Evolutionary conservation across 768 basidiomycete species (phyloP), one percentile per base, ranked within the genome.

Genomic region (Nevesoporus exiguus): DNA sequence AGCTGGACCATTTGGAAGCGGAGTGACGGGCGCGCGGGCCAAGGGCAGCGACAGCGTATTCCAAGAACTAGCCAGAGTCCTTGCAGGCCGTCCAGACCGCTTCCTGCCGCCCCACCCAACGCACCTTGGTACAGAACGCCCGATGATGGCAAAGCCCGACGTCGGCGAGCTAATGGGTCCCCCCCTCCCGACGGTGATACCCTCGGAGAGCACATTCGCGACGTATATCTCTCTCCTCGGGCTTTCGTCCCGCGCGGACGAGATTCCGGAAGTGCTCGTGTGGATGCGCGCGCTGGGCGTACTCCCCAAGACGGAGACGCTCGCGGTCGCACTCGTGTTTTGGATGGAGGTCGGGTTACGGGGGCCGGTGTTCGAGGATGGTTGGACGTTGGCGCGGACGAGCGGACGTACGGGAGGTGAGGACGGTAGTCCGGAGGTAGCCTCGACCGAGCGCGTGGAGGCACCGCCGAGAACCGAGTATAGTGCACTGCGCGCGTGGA

Each of bases 281-380:
- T 92, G 92, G 89, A 91, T 90, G 89, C 77, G 78, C 7, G 74
- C 73, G 15, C 60, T 90, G 36, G 67, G 67, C 0, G 70, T 92
- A 11, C 36, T 47, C 40, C 89, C 90, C 1, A 72, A 74, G n/a
- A 67, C 63, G 25, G 69, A 74, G 37, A 85, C 86, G 15, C 68
- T 93, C 13, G 78, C 83, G 2, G 64, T 83, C 0, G 81, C 83
- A 21, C 64, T 93, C 47, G 81, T 83, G 42, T 80, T 87, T 55
- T 91, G 89, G 82, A 77, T 77, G 7, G 89, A 93, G 63, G 81
- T 87, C 29, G 80, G 81, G 57, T 68, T 82, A 50, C 78, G 81
- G 41, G 79, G 82, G 13, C 83, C 85, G 43, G 61, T 85, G 57
- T 67, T 88, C 17, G 83, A 85, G 62, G 63, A 65, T 51, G 75